Evolutionary conservation across 768 basidiomycete genomes (phyloP).

Genomic region (Gymnopilus dilepis): DNA sequence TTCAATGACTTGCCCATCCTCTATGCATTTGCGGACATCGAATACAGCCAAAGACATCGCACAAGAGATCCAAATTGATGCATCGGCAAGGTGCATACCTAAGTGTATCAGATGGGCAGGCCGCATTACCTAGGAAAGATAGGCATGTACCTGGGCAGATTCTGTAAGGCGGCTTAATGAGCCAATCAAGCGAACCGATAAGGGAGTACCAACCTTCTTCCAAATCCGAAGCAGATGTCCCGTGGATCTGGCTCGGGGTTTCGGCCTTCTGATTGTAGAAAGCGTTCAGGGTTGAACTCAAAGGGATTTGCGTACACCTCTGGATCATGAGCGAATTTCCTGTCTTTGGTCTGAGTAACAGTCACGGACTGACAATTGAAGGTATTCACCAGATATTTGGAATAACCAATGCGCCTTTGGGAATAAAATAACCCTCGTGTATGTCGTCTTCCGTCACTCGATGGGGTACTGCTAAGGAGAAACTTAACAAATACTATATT

Average conservation of each 20-base stretch:
- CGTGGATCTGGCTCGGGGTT: slow-evolving; percentile 61
- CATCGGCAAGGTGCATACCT: slow-evolving; percentile 61
- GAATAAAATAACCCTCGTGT: slow-evolving; percentile 66
- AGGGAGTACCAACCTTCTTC: slow-evolving; percentile 53
- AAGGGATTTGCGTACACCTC: slow-evolving; percentile 57
- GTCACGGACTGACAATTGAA: neutral
- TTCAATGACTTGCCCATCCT: slow-evolving; percentile 49
- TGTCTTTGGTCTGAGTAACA: slow-evolving; percentile 20
- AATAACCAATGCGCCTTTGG: slow-evolving; percentile 59
- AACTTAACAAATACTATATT: slow-evolving; percentile 14
- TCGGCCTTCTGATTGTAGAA: slow-evolving; percentile 48
- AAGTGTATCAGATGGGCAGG: slow-evolving; percentile 10
- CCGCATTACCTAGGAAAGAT: slow-evolving; percentile 7
- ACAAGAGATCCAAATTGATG: slow-evolving; percentile 56
- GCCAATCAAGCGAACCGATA: slow-evolving; percentile 10
- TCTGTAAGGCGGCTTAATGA: slow-evolving; percentile 29
- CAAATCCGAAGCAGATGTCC: slow-evolving; percentile 71
- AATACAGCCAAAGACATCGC: slow-evolving; percentile 59
- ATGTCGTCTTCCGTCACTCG: slow-evolving; percentile 63
- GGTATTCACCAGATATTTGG: slow-evolving; percentile 52
- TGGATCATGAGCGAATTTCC: slow-evolving; percentile 62
- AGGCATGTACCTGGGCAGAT: slow-evolving; percentile 50
- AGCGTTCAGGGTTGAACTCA: slow-evolving; percentile 65
- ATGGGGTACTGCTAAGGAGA: slow-evolving; percentile 53
- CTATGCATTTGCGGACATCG: slow-evolving; percentile 51